Conservation (phyloP, 1,139 yeast genomes). For the Debaryomyces singareniensis region DNA sequence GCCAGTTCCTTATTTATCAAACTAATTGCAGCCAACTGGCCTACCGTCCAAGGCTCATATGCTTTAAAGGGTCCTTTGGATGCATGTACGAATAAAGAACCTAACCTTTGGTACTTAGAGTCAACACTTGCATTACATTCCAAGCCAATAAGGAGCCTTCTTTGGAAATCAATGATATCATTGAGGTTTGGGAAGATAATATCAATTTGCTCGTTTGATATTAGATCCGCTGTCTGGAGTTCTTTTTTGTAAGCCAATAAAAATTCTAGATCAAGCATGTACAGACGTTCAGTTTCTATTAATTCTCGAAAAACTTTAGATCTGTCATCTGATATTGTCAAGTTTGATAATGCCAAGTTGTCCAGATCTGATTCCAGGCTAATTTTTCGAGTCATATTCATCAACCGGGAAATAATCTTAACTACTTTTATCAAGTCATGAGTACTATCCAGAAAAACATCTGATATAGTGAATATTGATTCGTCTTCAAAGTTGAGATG, state of each 20-base stretch:
- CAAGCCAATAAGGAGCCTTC: slow-evolving; percentile 79
- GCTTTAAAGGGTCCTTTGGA: slow-evolving; percentile 74
- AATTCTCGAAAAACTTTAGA: slow-evolving; percentile 81
- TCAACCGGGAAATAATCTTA: slow-evolving; percentile 58
- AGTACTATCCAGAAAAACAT: slow-evolving; percentile 80
- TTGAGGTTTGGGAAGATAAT: slow-evolving; percentile 80
- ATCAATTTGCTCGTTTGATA: slow-evolving; percentile 77
- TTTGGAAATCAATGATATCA: slow-evolving; percentile 85
- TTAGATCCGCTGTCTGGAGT: slow-evolving; percentile 54
- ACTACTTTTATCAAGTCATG: slow-evolving; percentile 70
- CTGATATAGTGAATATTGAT: slow-evolving; percentile 75
- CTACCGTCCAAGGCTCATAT: slow-evolving; percentile 87
- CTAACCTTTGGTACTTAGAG: slow-evolving; percentile 73
- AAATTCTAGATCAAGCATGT: slow-evolving; percentile 82
- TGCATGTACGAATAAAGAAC: slow-evolving; percentile 79
- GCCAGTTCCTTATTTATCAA: slow-evolving; percentile 61
- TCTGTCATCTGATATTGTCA: slow-evolving; percentile 44
- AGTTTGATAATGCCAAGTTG: slow-evolving; percentile 16
- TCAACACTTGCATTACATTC: slow-evolving; percentile 83
- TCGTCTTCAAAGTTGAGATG: slow-evolving; percentile 74
- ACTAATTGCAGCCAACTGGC: slow-evolving; percentile 82
- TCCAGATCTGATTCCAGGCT: slow-evolving; percentile 5
- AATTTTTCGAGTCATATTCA: slow-evolving; percentile 8
- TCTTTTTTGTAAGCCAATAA: slow-evolving; percentile 64
- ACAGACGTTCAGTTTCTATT: slow-evolving; percentile 84